Conservation (phyloP, 257 asterid species). For the Phtheirospermum japonicum region DNA sequence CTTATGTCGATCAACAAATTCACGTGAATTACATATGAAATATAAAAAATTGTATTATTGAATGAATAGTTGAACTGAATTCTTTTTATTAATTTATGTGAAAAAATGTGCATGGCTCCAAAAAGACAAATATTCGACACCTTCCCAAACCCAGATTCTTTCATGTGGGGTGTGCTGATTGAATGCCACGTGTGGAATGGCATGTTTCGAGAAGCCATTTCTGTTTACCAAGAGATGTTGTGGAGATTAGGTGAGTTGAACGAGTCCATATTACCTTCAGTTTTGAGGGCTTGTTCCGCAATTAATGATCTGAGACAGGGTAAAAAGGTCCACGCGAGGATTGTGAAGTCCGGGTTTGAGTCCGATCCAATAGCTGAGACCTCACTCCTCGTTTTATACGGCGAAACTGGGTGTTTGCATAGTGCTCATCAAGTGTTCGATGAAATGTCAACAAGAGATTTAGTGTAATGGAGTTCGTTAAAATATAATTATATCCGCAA, state of each 20-base stretch:
- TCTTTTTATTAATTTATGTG: too few species aligned
- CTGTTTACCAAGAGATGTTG: slow-evolving; percentile 52
- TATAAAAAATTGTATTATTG: too few species aligned
- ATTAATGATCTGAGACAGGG: slow-evolving; percentile 57
- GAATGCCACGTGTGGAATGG: slow-evolving; percentile 75
- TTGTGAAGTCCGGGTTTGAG: slow-evolving; percentile 64
- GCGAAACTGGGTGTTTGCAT: slow-evolving; percentile 55
- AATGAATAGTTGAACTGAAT: too few species aligned
- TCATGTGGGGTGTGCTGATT: slow-evolving; percentile 85
- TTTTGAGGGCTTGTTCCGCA: slow-evolving; percentile 75
- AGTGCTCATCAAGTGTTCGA: slow-evolving; percentile 64
- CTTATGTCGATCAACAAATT: too few species aligned
- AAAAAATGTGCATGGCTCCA: too few species aligned
- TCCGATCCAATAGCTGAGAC: slow-evolving; percentile 61
- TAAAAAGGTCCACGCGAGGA: slow-evolving; percentile 56
- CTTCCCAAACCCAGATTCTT: slow-evolving; percentile 72
- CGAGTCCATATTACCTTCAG: slow-evolving; percentile 63
- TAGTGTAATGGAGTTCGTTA: slow-evolving; percentile 79
- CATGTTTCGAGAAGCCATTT: slow-evolving; percentile 54
- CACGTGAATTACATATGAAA: too few species aligned
- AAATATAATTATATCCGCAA: slow-evolving; percentile 47
- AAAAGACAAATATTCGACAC: slow-evolving; percentile 48
- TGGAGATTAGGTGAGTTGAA: slow-evolving; percentile 35
- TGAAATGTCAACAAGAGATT: slow-evolving; percentile 57
- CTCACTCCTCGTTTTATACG: slow-evolving; percentile 70